Evolutionary conservation across 1,284 basidiomycete genomes (phyloP).

Genomic region (Boletellus dicymbophilus): DNA sequence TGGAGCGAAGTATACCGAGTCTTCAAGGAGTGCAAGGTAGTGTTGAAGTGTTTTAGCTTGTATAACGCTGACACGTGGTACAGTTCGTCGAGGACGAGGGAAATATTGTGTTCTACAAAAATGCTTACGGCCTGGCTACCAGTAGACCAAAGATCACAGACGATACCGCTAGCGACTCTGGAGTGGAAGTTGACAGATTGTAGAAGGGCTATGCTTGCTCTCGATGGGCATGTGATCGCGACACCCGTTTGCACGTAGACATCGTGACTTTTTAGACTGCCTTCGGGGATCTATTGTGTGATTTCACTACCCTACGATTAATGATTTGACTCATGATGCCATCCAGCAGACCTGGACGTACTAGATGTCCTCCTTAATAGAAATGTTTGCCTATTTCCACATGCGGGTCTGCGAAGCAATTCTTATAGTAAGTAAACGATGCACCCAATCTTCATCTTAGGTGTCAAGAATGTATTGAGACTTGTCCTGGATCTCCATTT

Average conservation of each 20-base stretch:
- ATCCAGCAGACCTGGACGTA: background rate
- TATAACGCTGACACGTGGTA: constrained; percentile 17
- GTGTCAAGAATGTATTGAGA: no score
- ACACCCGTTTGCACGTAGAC: constrained; percentile 11
- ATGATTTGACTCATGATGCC: background rate
- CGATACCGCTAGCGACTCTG: constrained; percentile 77
- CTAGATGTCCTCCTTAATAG: background rate
- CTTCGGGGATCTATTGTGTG: background rate
- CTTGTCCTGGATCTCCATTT: no score
- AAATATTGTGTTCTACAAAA: constrained; percentile 92
- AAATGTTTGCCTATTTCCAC: no score
- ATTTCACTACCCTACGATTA: background rate
- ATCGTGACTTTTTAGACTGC: background rate
- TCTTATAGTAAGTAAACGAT: no score
- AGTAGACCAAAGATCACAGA: constrained; percentile 67
- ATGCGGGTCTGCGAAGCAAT: no score
- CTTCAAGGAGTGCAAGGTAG: constrained; percentile 73
- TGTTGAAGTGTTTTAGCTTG: constrained; percentile 1
- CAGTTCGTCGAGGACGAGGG: constrained; percentile 93
- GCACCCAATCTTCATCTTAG: no score
- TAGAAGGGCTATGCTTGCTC: constrained; percentile 19
- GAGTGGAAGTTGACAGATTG: constrained; percentile 68
- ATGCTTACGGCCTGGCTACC: constrained; percentile 76
- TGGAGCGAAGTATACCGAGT: constrained; percentile 82
- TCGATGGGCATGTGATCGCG: constrained; percentile 9